Base-by-base conservation (phyloP, 345 rosid species). In the Linum lewisii region DNA sequence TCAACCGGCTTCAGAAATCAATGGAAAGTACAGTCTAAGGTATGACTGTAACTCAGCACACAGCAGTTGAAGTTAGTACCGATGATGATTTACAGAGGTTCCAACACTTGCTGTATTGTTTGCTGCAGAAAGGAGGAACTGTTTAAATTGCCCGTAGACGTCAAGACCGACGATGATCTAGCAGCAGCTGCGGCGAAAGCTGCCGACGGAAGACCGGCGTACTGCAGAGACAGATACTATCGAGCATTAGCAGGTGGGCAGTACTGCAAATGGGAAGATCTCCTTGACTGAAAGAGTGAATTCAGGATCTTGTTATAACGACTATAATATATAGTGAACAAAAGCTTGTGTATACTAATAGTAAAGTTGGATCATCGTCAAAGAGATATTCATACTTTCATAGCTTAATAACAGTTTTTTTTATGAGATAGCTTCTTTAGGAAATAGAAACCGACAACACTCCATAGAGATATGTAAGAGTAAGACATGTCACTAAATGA, bases 261-360 rank as follows among this genome's bases (percentile, higher is more conserved):
- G 64, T 92, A 92, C 84, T 92, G 96, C 89, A 92, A 92, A 73
- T 86, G 95, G 98, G 96, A 92, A 64, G 98, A 92, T 75, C 79
- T 86, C 24, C 60, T 73, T 5, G 73, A 78, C 47, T 75, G 72
- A 75, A 36, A 54, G 13, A n/a, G n/a, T n/a, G n/a, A n/a, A n/a
- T n/a, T n/a, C n/a, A n/a, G n/a, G n/a, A n/a, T n/a, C n/a, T n/a
- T n/a, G n/a, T n/a, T n/a, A n/a, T n/a, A n/a, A n/a, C n/a, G n/a
- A n/a, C n/a, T n/a, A n/a, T n/a, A n/a, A n/a, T n/a, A n/a, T n/a
- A n/a, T n/a, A n/a, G n/a, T n/a, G n/a, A n/a, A n/a, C n/a, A n/a
- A n/a, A n/a, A n/a, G n/a, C n/a, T n/a, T n/a, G n/a, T n/a, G n/a
- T n/a, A n/a, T n/a, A n/a, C n/a, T n/a, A n/a, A n/a, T n/a, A n/a